Conservation (phyloP, 1,139 yeast species). For the Pichia sp. region DNA sequence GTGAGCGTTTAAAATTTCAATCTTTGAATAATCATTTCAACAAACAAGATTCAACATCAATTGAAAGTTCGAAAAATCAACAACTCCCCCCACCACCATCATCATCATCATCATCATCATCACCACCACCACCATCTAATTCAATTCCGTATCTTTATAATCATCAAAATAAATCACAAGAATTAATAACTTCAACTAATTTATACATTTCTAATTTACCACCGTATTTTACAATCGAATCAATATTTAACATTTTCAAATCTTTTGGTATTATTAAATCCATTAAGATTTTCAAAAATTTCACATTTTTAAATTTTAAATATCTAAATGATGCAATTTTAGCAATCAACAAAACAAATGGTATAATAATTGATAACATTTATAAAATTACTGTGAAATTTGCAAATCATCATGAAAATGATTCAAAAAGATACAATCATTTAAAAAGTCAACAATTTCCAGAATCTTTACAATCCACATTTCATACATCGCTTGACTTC, state of each 20-base stretch:
- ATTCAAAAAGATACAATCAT: neutral
- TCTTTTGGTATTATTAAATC: slow-evolving; percentile 30
- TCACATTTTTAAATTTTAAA: slow-evolving; percentile 46
- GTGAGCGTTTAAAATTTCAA: slow-evolving; percentile 28
- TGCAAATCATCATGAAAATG: slow-evolving; percentile 21
- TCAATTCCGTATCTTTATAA: too few species aligned
- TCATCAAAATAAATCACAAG: slow-evolving; percentile 6
- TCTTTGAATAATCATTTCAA: slow-evolving; percentile 18
- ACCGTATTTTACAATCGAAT: slow-evolving; percentile 33
- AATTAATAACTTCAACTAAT: slow-evolving; percentile 31
- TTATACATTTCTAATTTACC: slow-evolving; percentile 52
- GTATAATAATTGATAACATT: slow-evolving; percentile 27
- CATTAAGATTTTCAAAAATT: slow-evolving; percentile 26
- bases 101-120: neutral
- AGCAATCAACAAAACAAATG: slow-evolving; percentile 40
- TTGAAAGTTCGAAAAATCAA: too few species aligned
- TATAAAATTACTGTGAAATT: slow-evolving; percentile 31
- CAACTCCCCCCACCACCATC: neutral
- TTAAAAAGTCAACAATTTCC: neutral
- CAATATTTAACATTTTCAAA: slow-evolving; percentile 28
- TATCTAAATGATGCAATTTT: slow-evolving; percentile 41
- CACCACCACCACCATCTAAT: neutral
- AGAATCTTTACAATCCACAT: neutral
- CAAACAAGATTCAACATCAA: neutral
- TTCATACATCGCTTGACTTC: neutral